A percentile compares a stretch with the other conserved stretches of the same genome.
These are phyloP conservation scores for Tritrichomonas musculus DNA, from an alignment of 208 protist species.

Conservation along the genomic window DNA sequence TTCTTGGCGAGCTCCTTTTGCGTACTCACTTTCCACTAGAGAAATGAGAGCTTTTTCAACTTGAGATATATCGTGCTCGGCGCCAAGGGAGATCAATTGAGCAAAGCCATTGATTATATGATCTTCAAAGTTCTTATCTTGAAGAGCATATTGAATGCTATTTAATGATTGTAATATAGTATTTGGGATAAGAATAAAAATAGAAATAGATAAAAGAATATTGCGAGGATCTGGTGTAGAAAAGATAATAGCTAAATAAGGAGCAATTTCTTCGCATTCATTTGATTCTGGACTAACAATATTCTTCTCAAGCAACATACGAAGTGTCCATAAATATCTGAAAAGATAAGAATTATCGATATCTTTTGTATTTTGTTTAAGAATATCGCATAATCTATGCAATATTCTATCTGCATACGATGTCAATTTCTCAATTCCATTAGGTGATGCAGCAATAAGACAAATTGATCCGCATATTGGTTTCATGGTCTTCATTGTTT, in stretches of 20 bases:
- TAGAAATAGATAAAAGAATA: background rate
- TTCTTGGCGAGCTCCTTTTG: no score
- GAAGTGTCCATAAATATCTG: background rate
- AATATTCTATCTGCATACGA: background rate
- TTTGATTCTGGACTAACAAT: background rate
- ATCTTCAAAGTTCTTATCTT: no score
- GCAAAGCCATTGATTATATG: no score
- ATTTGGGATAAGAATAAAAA: background rate
- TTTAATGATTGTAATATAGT: no score
- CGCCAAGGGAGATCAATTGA: no score
- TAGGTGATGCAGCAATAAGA: background rate
- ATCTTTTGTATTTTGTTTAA: no score
- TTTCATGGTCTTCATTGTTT: no score
- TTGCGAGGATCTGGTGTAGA: background rate
- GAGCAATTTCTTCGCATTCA: background rate
- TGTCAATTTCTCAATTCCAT: background rate
- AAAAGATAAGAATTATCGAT: background rate
- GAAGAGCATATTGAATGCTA: no score
- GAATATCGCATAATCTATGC: background rate
- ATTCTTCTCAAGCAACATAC: background rate
- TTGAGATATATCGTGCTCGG: no score
- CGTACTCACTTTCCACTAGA: no score
- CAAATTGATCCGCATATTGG: background rate
- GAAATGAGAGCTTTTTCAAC: no score
- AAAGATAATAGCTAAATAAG: background rate